Conservation (phyloP, 306 rosid genomes). For the Styphnolobium japonicum region DNA sequence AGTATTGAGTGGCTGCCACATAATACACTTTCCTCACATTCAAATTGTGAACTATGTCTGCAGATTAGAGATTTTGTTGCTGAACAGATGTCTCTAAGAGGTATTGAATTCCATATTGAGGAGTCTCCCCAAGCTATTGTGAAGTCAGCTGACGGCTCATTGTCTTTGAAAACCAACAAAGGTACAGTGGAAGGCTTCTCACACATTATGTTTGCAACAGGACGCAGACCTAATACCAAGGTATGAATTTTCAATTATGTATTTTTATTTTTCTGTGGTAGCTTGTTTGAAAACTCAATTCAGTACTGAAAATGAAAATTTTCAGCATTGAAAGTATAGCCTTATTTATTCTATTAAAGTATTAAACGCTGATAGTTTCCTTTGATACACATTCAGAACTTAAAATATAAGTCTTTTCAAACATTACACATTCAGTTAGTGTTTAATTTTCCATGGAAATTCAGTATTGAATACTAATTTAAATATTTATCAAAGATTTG, state of each 20-base stretch:
- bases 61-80: conserved; percentile 83
- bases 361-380: background rate
- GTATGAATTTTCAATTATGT: conserved; percentile 35
- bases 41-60: conserved; percentile 35
- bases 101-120: conserved; percentile 81
- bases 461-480: background rate
- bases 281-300: background rate
- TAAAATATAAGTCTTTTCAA: background rate
- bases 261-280: background rate
- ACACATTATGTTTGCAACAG: conserved; percentile 95
- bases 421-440: conserved; percentile 5
- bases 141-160: conserved; percentile 76
- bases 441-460: conserved; percentile 9
- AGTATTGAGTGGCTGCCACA: background rate
- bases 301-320: background rate
- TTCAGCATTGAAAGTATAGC: no score
- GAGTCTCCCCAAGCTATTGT: conserved; percentile 77
- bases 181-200: conserved; percentile 87
- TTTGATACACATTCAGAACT: background rate
- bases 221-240: conserved; percentile 91
- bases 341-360: background rate
- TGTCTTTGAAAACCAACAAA: conserved; percentile 86
- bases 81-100: conserved; percentile 89
- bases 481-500: background rate
- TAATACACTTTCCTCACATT: conserved; percentile 2